These are phyloP conservation scores for Diaporthe velutina DNA, from an alignment of 2,329 filamentous ascomycete genomes.

Conservation along the genomic window DNA sequence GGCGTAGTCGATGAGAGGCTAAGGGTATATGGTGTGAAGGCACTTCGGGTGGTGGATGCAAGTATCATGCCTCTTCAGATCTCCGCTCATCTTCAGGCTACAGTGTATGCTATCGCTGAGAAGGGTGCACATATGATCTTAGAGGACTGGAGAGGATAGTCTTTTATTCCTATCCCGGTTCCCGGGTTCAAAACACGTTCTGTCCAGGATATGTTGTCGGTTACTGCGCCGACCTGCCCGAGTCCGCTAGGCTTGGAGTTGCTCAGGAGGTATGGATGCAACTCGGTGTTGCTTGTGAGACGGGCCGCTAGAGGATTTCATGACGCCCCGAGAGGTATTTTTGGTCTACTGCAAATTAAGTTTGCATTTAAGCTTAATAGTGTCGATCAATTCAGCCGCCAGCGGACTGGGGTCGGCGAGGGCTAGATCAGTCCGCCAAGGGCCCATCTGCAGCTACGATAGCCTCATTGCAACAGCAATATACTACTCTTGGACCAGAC, in stretches of 20 bases:
- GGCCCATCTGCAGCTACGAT: conserved; percentile 27
- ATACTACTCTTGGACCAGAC: not conserved
- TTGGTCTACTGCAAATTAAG: conserved; percentile 21
- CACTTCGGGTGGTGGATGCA: conserved; percentile 61
- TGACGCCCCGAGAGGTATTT: not conserved
- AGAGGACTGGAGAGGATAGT: conserved; percentile 28
- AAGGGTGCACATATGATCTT: conserved; percentile 51
- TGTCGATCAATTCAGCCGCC: conserved; percentile 31
- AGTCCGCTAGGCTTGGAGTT: not conserved
- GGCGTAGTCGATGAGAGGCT: conserved; percentile 59
- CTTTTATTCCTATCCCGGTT: not conserved
- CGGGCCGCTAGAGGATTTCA: not conserved
- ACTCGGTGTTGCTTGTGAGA: not conserved
- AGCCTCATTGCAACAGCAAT: conserved; percentile 28
- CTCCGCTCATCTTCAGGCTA: conserved; percentile 61
- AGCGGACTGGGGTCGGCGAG: not conserved
- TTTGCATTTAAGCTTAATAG: conserved; percentile 31
- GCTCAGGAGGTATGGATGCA: not conserved
- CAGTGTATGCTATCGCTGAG: conserved; percentile 65
- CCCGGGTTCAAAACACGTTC: not conserved
- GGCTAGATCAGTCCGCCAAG: conserved; percentile 27
- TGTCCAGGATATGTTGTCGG: not conserved
- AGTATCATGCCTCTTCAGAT: conserved; percentile 61
- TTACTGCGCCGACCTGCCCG: not conserved
- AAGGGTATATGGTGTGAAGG: conserved; percentile 60